Base-by-base conservation (phyloP, 768 basidiomycete species). In the Suillus ampliporus region DNA sequence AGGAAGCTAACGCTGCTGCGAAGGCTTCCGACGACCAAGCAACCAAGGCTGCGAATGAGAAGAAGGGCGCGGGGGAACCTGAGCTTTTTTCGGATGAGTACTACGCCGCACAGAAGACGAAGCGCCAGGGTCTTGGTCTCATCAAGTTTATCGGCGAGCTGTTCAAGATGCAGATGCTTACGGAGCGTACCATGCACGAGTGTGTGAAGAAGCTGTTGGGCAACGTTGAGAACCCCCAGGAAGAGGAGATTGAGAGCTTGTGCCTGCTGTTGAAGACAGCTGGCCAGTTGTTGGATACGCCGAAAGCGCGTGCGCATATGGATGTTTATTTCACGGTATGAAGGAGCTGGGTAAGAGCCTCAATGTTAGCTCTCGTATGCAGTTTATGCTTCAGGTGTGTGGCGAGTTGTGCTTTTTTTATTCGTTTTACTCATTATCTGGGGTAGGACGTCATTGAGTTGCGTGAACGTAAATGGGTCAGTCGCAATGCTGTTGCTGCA, bases 81-180 rank as follows among this genome's bases (percentile, higher is more conserved):
- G 93, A 86, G 17, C 83, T 97, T 34, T 94, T 97, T 74, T 96
- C 93, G 15, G 95, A 98, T 3, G 97, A 97, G 78, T 98, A 98
- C 80, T 96, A 97, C 71, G 89, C 90, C 44, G 94, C 95, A 17
- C 92, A 96, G 77, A 98, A 97, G 82, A 96, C 96, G 50, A 99
- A 97, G 82, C 92, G 95, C 65, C 92, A 93, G 67, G 95, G 97
- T 76, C 89, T 98, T 15, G 95, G 97, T 82, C 85, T 99, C 68
- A 95, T 97, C 81, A 94, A 92, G 77, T 97, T 99, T 80, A 97
- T 98, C 67, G 96, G 97, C 67, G 96, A 99, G 79, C 82, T 98
- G 60, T 99, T 95, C 90, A 98, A 98, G 81, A 82, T 98, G 26
- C 92, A 93, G 79, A 97, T 98, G 95, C 82, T 98, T 60, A 95